Base-by-base conservation (phyloP, 176 grass and related monocot genomes). In the Lolium rigidum region DNA sequence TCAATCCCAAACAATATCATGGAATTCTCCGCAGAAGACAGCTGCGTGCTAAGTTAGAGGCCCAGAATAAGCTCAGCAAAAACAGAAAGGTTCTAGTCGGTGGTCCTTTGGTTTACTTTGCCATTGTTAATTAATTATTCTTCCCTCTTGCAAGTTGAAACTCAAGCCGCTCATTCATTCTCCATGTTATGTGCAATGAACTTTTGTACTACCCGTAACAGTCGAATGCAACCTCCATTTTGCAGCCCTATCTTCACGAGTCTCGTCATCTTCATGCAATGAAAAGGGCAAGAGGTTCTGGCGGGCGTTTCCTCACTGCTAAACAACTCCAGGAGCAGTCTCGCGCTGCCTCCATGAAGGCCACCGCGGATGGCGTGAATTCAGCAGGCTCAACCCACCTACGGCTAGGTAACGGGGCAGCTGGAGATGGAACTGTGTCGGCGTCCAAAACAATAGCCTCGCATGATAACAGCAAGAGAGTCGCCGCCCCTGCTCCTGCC, bases 1-100 rank as follows among this genome's bases (percentile, higher is more conserved):
- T 98, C 49, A 98, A 98, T 66, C 90, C 91, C 37, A 98, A 98
- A 21, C 95, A 98, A 78, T 98, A 98, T 78, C 81, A 72, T 12
- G 95, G 91, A 37, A 98, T 98, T 74, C 83, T 98, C 44, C 86
- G 95, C 37, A 92, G 95, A 80, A 91, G 95, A 67, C 93, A 93
- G 48, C 78, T 98, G 26, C 93, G 95, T 13, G 93, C 95, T 54
- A 98, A 94, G 85, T 78, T 95, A 86, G 89, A 94, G 93, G 93
- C 93, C 72, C 72, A 92, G 87, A 98, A 95, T 31, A 98, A 89
- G 24, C 88, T 87, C 59, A 75, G 46, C 6, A 94, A 82, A 73
- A 79, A 10, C 56, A 88, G 95, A 79, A 98, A 98, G 95, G 95
- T 95, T 60, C 7, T 49, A 4, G 0, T 18, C 6, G 17, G 7